Conservation (phyloP, 495 filamentous ascomycete genomes). For the Penicillium paxilli region DNA sequence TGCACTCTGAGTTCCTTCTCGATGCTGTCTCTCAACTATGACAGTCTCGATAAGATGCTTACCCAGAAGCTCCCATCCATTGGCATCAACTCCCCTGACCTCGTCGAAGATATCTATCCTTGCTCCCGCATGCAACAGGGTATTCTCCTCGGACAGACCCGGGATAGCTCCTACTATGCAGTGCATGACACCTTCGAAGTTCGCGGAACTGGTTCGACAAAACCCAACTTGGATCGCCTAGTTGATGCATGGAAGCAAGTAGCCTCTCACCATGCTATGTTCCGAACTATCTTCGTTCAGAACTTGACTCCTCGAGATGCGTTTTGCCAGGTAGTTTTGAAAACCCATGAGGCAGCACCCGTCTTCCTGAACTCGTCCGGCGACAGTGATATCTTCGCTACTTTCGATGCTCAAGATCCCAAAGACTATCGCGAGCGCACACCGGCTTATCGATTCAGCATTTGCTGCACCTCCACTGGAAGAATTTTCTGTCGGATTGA, state of each 20-base stretch:
- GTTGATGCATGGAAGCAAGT: conserved; percentile 49
- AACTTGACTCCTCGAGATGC: conserved; percentile 43
- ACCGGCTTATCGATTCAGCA: conserved; percentile 52
- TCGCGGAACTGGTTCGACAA: conserved; percentile 20
- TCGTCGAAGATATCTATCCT: conserved; percentile 65
- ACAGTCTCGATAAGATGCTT: conserved; percentile 52
- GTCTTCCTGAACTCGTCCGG: conserved; percentile 33
- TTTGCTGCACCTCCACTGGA: conserved; percentile 40
- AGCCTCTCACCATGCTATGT: conserved; percentile 48
- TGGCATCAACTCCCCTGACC: conserved; percentile 40
- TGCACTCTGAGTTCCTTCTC: conserved; percentile 64
- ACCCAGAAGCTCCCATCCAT: conserved; percentile 44
- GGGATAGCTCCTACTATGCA: conserved; percentile 58
- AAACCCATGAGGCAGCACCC: conserved; percentile 31
- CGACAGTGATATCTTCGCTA: conserved; percentile 30
- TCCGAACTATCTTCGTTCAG: conserved; percentile 54
- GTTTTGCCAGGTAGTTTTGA: conserved; percentile 55
- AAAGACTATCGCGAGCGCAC: conserved; percentile 34
- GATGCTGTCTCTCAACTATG: conserved; percentile 60
- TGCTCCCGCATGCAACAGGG: conserved; percentile 69
- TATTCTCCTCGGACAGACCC: conserved; percentile 60
- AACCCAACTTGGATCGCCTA: conserved; percentile 39
- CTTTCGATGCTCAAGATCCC: conserved; percentile 33
- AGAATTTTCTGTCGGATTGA: conserved; percentile 54
- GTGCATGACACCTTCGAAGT: conserved; percentile 64